Evolutionary conservation across 1,284 basidiomycete species (phyloP), one percentile per base, ranked within the genome.

Genomic region (Austroboletus niveus): DNA sequence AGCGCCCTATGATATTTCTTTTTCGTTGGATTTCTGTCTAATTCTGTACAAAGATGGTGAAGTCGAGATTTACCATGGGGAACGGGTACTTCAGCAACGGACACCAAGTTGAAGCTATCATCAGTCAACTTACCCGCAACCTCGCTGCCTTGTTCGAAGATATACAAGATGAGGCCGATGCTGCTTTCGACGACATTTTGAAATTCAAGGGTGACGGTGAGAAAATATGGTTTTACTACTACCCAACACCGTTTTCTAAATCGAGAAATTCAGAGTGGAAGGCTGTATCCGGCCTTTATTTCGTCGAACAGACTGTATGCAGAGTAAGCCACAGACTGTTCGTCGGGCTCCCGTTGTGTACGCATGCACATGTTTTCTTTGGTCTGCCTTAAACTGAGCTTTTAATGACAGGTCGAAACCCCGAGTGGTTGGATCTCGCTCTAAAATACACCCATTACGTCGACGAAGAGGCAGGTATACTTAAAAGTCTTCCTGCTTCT

Each of bases 331-430:
- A 72, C 48, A 64, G 74, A 15, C 48, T 71, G 10, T 72, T 75
- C 47, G 69, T 74, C 29, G 72, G 74, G 3, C 56, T 68, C 17
- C 72, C 71, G 8, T 49, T 72, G 11, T 74, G 73, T 74, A 48
- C 10, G 66, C 24, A n/a, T 5, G 14, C 48, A 42, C 22, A 1
- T 24, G 15, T 32, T 22, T 27, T 49, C 22, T 5, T 39, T 20
- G 9, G 8, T 49, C 9, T 8, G 11, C 7, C 1, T n/a, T 40
- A 32, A 15, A 11, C 15, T 15, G 8, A 34, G 10, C 3, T 15
- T 0, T 4, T 27, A 38, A 34, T 35, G 15, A 27, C 30, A 77
- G 76, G 76, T 57, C 63, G 73, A n/a, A 52, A 77, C 45, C 55
- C 57, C 12, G 73, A 71, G n/a, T 76, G 66, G 52, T 53, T 63